Evolutionary conservation across 2,329 filamentous ascomycete genomes (phyloP), one percentile per base, ranked within the genome.

Genomic region (Pseudopyricularia cyperi): DNA sequence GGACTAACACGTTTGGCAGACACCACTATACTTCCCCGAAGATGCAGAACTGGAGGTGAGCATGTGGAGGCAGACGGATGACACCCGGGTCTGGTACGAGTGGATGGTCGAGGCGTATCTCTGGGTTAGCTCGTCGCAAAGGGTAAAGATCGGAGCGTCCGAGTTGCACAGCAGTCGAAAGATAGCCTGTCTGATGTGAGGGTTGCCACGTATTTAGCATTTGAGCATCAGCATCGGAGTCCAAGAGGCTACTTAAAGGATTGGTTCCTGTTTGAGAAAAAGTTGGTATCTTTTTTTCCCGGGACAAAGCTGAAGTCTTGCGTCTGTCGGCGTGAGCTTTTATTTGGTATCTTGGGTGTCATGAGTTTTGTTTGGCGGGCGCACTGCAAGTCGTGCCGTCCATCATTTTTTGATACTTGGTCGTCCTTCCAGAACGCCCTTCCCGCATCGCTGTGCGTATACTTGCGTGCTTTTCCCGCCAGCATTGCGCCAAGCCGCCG

Each of bases 1-100:
- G 24, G 14, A 35, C 32, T 30, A 24, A 32, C 24, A 35, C 12
- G 7, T 24, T 22, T 8, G 8, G 26, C 12, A 95, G 89, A 82
- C 81, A 59, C 91, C 93, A 0, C 74, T 98, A 14, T 86, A 89
- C 63, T 81, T 94, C 58, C 91, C 93, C 0, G 85, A 88, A 53
- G 82, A 88, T 57, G 83, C 85, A 0, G 88, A 95, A 65, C 73
- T 97, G 4, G 86, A 94, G 58, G 82, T 96, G 35, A 93, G 83
- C 64, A 96, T 98, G 82, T 96, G 89, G 87, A 80, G 93, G 50
- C 87, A 94, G 68, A 97, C 93, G 1, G 91, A 98, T 63, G 89
- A 96, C 64, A 81, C 85, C 35, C 94, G 87, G 66, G 93, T 98
- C 7, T 98, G 93, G 94, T 98, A 98, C 66, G 93, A 98, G 66